A percentile compares a stretch with the other conserved stretches of the same genome.
Conservation (phyloP, 495 filamentous ascomycete species). For the Talaromyces nanjingensis region DNA sequence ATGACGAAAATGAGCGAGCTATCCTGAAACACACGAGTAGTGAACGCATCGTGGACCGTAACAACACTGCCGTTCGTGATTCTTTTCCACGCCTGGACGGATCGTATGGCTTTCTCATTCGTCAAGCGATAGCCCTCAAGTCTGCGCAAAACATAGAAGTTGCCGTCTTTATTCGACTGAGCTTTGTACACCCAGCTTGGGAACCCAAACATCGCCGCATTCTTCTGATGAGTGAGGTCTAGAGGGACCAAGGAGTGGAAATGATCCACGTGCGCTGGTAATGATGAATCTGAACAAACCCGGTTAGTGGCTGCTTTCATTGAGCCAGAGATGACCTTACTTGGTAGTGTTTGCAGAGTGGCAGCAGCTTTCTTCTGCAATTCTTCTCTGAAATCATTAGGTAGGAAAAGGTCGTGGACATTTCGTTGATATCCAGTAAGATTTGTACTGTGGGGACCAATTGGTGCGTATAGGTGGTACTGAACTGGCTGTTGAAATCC, state of each 20-base stretch:
- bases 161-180: constrained; percentile 78
- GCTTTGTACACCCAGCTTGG: constrained; percentile 94
- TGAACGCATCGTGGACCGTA: constrained; percentile 85
- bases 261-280: constrained; percentile 69
- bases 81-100: constrained; percentile 86
- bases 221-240: constrained; percentile 73
- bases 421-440: constrained; percentile 74
- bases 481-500: constrained; percentile 67
- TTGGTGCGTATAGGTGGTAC: constrained; percentile 88
- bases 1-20: constrained; percentile 92
- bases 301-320: constrained; percentile 11
- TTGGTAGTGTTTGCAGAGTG: constrained; percentile 74
- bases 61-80: constrained; percentile 78
- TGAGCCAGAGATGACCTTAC: constrained; percentile 33
- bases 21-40: constrained; percentile 85
- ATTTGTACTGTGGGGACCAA: constrained; percentile 73
- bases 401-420: constrained; percentile 84
- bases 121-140: constrained; percentile 82
- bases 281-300: constrained; percentile 47
- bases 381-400: constrained; percentile 76
- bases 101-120: constrained; percentile 78
- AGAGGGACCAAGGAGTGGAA: constrained; percentile 91
- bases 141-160: constrained; percentile 73
- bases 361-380: constrained; percentile 84
- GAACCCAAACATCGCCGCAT: constrained; percentile 69